These are phyloP conservation scores for Candida manassasensis DNA, from an alignment of 805 yeast genomes.

Conservation along the genomic window DNA sequence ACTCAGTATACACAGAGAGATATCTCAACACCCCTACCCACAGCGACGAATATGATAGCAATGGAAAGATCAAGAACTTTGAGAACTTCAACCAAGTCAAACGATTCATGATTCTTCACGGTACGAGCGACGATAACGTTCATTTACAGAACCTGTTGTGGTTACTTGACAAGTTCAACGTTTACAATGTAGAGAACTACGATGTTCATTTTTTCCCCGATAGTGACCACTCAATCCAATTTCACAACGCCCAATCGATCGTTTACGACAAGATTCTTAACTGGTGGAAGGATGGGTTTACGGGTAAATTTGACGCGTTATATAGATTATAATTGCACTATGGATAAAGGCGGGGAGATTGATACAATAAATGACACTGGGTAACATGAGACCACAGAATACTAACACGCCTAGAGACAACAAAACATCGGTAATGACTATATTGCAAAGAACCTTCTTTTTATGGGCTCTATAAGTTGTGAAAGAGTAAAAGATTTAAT, in stretches of 20 bases:
- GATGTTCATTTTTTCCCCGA: slow-evolving; percentile 92
- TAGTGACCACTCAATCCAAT: slow-evolving; percentile 77
- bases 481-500: too few species aligned
- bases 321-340: background rate
- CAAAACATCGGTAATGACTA: too few species aligned
- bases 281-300: slow-evolving; percentile 66
- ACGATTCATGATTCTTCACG: slow-evolving; percentile 87
- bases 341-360: too few species aligned
- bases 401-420: too few species aligned
- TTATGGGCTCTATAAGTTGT: too few species aligned
- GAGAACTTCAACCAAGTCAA: slow-evolving; percentile 49
- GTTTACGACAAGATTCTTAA: slow-evolving; percentile 64
- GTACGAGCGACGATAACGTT: slow-evolving; percentile 96
- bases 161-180: slow-evolving; percentile 64
- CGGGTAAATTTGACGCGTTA: slow-evolving; percentile 15
- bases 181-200: slow-evolving; percentile 56
- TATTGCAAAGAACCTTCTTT: too few species aligned
- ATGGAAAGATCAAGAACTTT: slow-evolving; percentile 52
- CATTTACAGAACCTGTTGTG: slow-evolving; percentile 87
- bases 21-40: slow-evolving; percentile 82
- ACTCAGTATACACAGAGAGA: slow-evolving; percentile 90
- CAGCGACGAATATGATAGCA: slow-evolving; percentile 50
- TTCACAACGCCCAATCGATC: slow-evolving; percentile 73
- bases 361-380: too few species aligned
- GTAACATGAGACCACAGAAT: too few species aligned